These are phyloP conservation scores for Paramecium pentaurelia DNA, from an alignment of 73 alveolate genomes.

Conservation along the genomic window DNA sequence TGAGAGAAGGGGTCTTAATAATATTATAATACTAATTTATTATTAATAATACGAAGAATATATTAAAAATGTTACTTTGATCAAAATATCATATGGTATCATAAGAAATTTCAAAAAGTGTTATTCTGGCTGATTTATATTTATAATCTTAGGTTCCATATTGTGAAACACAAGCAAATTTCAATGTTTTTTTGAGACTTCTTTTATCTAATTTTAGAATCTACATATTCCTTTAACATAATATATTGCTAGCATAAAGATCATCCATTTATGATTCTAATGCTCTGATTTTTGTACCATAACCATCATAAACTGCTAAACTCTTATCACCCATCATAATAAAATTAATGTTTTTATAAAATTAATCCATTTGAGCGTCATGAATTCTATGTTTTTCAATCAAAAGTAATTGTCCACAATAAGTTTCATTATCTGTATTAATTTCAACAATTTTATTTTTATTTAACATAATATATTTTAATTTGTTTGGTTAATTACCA, in stretches of 20 bases:
- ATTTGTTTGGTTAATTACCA: not conserved
- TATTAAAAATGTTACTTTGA: not conserved
- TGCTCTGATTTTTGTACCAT: conserved; percentile 28
- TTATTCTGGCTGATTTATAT: conserved; percentile 33
- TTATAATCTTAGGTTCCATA: conserved; percentile 25
- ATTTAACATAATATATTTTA: conserved; percentile 32
- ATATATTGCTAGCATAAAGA: conserved; percentile 18
- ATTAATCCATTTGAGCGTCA: not conserved
- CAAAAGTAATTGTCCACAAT: conserved; percentile 14
- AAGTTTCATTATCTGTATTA: conserved; percentile 13
- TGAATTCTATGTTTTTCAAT: conserved; percentile 40
- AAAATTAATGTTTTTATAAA: conserved; percentile 38
- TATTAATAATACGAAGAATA: not conserved
- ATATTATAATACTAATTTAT: too few relatives aligned
- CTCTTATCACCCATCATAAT: conserved; percentile 47
- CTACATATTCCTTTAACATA: conserved; percentile 36
- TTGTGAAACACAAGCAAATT: conserved; percentile 31
- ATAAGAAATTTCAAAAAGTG: not conserved
- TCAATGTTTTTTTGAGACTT: not conserved
- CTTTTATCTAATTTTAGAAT: conserved; percentile 36
- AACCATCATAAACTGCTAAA: conserved; percentile 35
- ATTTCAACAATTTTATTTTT: conserved; percentile 41
- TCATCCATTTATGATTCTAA: conserved; percentile 43
- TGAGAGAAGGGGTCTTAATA: too few relatives aligned
- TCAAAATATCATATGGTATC: not conserved